Evolutionary conservation across 495 filamentous ascomycete species (phyloP).

Genomic region (Podospora pseudopauciseta): DNA sequence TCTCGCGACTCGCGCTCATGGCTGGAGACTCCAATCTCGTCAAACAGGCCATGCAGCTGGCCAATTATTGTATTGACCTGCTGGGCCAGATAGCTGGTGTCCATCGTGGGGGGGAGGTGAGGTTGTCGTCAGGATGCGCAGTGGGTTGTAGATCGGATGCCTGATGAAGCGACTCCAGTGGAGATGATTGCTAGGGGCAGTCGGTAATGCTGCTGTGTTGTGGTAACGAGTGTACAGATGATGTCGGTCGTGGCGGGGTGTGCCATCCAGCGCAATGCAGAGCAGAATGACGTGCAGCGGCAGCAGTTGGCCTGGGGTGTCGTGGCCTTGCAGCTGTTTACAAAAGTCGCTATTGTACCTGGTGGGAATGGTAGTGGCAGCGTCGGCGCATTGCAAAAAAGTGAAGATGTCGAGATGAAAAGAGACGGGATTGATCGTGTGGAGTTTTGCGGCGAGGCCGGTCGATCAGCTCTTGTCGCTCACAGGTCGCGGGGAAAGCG

Average conservation of each 20-base stretch:
- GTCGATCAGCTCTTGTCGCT: neutral
- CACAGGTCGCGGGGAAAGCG: neutral
- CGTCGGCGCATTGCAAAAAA: slow-evolving; percentile 16
- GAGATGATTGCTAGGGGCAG: neutral
- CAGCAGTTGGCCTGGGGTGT: neutral
- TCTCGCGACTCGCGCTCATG: slow-evolving; percentile 89
- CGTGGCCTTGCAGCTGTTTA: slow-evolving; percentile 24
- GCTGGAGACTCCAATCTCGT: slow-evolving; percentile 87
- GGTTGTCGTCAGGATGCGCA: slow-evolving; percentile 2
- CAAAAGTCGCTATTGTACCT: slow-evolving; percentile 5
- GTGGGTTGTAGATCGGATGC: slow-evolving; percentile 1
- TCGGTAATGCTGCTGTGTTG: slow-evolving; percentile 14
- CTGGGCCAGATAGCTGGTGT: slow-evolving; percentile 84
- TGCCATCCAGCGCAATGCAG: slow-evolving; percentile 32
- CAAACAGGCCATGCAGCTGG: slow-evolving; percentile 88
- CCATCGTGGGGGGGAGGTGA: slow-evolving; percentile 54
- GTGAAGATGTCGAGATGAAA: neutral
- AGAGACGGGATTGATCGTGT: neutral
- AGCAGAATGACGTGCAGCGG: slow-evolving; percentile 38
- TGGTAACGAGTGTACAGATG: slow-evolving; percentile 15
- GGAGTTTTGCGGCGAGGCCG: neutral
- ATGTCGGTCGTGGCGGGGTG: slow-evolving; percentile 28
- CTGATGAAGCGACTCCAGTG: slow-evolving; percentile 7
- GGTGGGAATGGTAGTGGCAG: slow-evolving; percentile 2
- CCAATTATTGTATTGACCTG: slow-evolving; percentile 89